Evolutionary conservation across 2,329 filamentous ascomycete species (phyloP), one percentile per base, ranked within the genome.

Genomic region (Claviceps maximensis): DNA sequence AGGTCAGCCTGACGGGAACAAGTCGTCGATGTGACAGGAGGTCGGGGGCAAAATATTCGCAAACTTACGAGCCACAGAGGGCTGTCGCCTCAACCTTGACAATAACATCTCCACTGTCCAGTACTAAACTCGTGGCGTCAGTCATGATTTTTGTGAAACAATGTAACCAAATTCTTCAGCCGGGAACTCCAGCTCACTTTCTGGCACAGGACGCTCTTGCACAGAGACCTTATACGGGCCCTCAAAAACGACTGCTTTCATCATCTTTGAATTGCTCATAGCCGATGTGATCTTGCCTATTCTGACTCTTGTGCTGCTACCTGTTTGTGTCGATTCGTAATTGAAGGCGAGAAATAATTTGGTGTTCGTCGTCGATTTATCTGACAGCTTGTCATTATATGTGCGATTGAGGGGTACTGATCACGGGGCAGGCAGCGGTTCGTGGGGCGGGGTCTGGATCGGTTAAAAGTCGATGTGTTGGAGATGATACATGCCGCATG

Each of bases 241-340:
- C 57, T 91, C 84, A 71, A 95, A 94, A 52, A 95, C 79, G 31
- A 96, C 87, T 31, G 89, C 89, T 67, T 87, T 86, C 90, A 96
- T 95, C 0, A 79, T 87, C 38, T 63, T 61, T 29, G 67, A 63
- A 7, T 65, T 54, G 50, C 66, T 61, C 66, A 73, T 66, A 41
- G n/a, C 55, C 15, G 41, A n/a, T 36, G 10, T 17, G 12, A 47
- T 27, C n/a, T 40, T 40, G 33, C 27, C 31, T 27, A 21, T 33
- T 31, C 21, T 36, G 21, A 6, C 10, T 15, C 15, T 9, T 13
- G 13, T 3, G 36, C 7, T 7, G 9, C 3, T 46, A 38, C 21
- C 21, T n/a, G 21, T 25, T 17, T 27, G 33, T 21, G n/a, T 46
- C 38, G 21, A 36, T 25, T 1, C 33, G 17, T 19, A 17, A 27